phyloP scores from a whole-genome alignment of 2,329 filamentous ascomycete species.

The Plenodomus tracheiphilus region DNA sequence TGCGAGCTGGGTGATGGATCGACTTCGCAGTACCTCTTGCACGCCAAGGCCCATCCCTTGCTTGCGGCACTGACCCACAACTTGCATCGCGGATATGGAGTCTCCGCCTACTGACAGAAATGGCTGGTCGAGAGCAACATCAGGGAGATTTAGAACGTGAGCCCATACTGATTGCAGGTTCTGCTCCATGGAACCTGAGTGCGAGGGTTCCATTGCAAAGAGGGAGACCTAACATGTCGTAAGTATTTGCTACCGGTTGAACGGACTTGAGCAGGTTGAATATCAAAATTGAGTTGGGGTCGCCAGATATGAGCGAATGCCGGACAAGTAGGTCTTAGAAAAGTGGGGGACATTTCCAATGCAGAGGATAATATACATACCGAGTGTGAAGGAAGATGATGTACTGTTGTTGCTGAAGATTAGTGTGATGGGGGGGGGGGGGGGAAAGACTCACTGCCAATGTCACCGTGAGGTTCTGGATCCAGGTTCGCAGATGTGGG shows the following conservation, averaged over 20 bases:
- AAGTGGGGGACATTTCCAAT: no score
- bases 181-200: slow-evolving; percentile 16
- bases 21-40: slow-evolving; percentile 53
- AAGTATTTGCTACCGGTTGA: background rate
- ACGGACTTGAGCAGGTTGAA: background rate
- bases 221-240: slow-evolving; percentile 4
- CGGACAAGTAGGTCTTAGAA: no score
- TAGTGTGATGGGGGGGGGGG: background rate
- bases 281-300: no score
- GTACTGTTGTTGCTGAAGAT: slow-evolving; percentile 13
- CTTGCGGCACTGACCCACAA: slow-evolving; percentile 53
- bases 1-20: slow-evolving; percentile 47
- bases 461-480: no score
- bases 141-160: slow-evolving; percentile 35
- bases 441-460: no score
- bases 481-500: no score
- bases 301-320: no score
- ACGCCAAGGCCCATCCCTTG: slow-evolving; percentile 51
- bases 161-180: slow-evolving; percentile 33
- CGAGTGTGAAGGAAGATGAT: slow-evolving; percentile 5
- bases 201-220: slow-evolving; percentile 7
- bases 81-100: slow-evolving; percentile 56
- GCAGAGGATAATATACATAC: no score
- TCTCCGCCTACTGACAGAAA: slow-evolving; percentile 54
- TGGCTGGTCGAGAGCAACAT: slow-evolving; percentile 32